phyloP scores from a whole-genome alignment of 2,329 filamentous ascomycete genomes.

The Coniochaeta sp. region DNA sequence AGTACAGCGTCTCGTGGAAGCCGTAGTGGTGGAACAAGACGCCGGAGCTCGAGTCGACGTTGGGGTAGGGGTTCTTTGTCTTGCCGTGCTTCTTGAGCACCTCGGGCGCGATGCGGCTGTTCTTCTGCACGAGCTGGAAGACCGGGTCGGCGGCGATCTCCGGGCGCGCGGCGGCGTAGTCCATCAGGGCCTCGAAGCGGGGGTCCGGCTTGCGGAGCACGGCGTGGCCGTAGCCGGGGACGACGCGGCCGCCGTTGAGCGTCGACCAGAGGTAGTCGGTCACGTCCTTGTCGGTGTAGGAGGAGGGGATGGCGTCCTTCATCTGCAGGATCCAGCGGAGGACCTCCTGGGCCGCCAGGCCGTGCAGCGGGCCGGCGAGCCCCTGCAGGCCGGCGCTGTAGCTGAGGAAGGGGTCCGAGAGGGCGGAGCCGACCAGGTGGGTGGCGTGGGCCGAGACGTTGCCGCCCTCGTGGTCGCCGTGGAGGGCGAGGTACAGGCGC shows the following conservation, averaged over 20 bases:
- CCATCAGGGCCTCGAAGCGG: constrained; percentile 93
- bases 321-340: constrained; percentile 95
- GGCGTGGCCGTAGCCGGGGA: constrained; percentile 92
- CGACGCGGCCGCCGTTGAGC: constrained; percentile 86
- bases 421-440: constrained; percentile 87
- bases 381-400: constrained; percentile 95
- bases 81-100: constrained; percentile 95
- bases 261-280: constrained; percentile 87
- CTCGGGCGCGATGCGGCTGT: constrained; percentile 81
- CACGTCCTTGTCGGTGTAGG: constrained; percentile 75
- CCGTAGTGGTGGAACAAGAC: constrained; percentile 98
- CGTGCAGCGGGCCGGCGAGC: constrained; percentile 85
- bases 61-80: constrained; percentile 96
- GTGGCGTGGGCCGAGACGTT: constrained; percentile 96
- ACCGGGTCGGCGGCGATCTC: constrained; percentile 83
- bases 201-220: constrained; percentile 96
- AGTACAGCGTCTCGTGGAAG: constrained; percentile 95
- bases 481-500: constrained; percentile 87
- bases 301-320: constrained; percentile 76
- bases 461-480: constrained; percentile 96
- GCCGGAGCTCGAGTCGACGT: constrained; percentile 88
- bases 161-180: constrained; percentile 79
- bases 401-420: constrained; percentile 91
- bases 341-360: constrained; percentile 92
- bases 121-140: constrained; percentile 90